These are phyloP conservation scores for Phytophthora chlamydospora DNA, from an alignment of 352 stramenopile genomes.

Conservation along the genomic window DNA sequence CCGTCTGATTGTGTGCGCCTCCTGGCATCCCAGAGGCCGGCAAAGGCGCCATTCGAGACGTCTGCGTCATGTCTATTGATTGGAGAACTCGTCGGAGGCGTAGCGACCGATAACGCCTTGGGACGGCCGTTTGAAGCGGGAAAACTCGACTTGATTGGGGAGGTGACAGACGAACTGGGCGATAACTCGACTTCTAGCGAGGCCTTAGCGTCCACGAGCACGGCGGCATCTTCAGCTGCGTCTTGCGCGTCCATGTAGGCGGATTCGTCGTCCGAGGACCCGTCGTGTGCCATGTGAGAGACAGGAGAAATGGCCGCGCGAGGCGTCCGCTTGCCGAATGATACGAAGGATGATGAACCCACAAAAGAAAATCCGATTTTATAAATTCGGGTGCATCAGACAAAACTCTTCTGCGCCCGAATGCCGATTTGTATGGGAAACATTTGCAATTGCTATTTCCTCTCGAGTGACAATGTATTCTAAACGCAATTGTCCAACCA, in stretches of 20 bases:
- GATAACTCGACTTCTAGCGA: constrained; percentile 36
- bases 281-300: constrained; percentile 33
- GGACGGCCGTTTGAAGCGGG: constrained; percentile 14
- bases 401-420: too few relatives aligned
- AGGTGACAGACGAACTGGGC: constrained; percentile 4
- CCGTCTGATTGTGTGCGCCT: constrained; percentile 64
- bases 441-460: too few relatives aligned
- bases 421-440: too few relatives aligned
- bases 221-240: constrained; percentile 8
- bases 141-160: constrained; percentile 5
- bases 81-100: constrained; percentile 2
- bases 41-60: constrained; percentile 4
- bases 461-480: too few relatives aligned
- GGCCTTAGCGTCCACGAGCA: background rate
- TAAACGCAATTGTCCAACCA: too few relatives aligned
- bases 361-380: too few relatives aligned
- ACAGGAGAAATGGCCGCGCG: constrained; percentile 8
- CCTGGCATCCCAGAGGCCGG: constrained; percentile 24
- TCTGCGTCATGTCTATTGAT: constrained; percentile 12
- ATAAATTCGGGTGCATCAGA: too few relatives aligned
- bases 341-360: too few relatives aligned
- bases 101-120: constrained; percentile 26
- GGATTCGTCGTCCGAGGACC: constrained; percentile 26
- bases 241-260: constrained; percentile 23
- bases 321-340: background rate